Percentiles rank a stretch among this genome's conserved stretches.
Evolutionary conservation across 805 yeast species (phyloP).

Genomic region (Candida dajiaensis): DNA sequence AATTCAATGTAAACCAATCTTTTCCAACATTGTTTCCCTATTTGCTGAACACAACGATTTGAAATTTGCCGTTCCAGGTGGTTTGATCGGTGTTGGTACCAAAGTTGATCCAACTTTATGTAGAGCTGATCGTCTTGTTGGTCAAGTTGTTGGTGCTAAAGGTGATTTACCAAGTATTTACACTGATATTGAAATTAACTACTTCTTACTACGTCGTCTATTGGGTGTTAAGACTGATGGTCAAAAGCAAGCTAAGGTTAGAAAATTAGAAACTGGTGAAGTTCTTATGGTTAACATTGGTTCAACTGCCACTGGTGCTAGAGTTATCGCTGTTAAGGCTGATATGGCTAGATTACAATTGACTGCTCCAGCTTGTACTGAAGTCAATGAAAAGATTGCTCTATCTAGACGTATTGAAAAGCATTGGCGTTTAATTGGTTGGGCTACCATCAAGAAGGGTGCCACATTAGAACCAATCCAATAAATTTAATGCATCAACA

Average conservation of each 20-base stretch:
- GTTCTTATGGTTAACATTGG: constrained; percentile 99
- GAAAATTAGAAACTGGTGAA: constrained; percentile 90
- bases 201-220: constrained; percentile 91
- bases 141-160: constrained; percentile 98
- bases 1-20: constrained; percentile 93
- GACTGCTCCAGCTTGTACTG: constrained; percentile 98
- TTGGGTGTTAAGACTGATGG: constrained; percentile 98
- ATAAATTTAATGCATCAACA: neutral
- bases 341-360: constrained; percentile 98
- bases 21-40: constrained; percentile 86
- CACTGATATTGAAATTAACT: constrained; percentile 96
- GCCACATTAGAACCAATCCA: constrained; percentile 68
- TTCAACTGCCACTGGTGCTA: constrained; percentile 98
- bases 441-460: constrained; percentile 98
- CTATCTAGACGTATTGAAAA: constrained; percentile 97
- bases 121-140: constrained; percentile 98
- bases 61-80: constrained; percentile 99
- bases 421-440: constrained; percentile 99
- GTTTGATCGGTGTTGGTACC: constrained; percentile 98
- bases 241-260: constrained; percentile 93
- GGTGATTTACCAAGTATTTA: constrained; percentile 94
- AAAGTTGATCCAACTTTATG: constrained; percentile 98
- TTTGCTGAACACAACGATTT: constrained; percentile 97
- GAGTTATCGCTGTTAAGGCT: constrained; percentile 95
- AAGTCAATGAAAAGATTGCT: constrained; percentile 96